A percentile compares a stretch with the other conserved stretches of the same genome.
phyloP scores from a whole-genome alignment of 345 rosid genomes.

The Melaleuca quinquenervia region DNA sequence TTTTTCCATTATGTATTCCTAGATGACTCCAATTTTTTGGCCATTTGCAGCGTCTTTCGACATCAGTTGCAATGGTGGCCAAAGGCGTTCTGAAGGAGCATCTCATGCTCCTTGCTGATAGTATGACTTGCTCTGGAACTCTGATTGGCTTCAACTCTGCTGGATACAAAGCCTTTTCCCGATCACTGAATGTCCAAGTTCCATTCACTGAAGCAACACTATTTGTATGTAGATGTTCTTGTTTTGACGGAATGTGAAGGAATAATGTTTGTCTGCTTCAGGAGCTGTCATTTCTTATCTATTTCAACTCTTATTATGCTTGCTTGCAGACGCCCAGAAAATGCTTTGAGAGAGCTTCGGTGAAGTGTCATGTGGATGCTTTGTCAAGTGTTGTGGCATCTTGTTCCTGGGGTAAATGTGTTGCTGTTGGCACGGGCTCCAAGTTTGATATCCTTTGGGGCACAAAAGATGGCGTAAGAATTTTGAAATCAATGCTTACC shows the following conservation, averaged over 20 bases:
- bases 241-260: not conserved
- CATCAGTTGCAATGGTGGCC: conserved; percentile 72
- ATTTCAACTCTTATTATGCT: not conserved
- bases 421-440: conserved; percentile 93
- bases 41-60: conserved; percentile 72
- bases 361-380: conserved; percentile 64
- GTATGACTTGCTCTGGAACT: conserved; percentile 82
- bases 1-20: not conserved
- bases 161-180: conserved; percentile 68
- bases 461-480: conserved; percentile 29
- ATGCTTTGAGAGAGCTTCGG: conserved; percentile 93
- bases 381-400: conserved; percentile 81
- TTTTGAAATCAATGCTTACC: not conserved
- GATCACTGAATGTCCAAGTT: conserved; percentile 68
- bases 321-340: conserved; percentile 59
- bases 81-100: conserved; percentile 87
- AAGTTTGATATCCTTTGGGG: conserved; percentile 75
- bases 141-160: conserved; percentile 84
- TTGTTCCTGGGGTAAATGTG: conserved; percentile 90
- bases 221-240: conserved; percentile 35
- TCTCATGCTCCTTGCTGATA: conserved; percentile 73
- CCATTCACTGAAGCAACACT: conserved; percentile 96
- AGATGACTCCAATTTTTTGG: not conserved
- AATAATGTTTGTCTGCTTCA: not conserved
- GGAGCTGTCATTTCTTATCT: not conserved